Evolutionary conservation across 139 green algal species (phyloP), one percentile per base, ranked within the genome.

Genomic region (Nannochloris sp.): DNA sequence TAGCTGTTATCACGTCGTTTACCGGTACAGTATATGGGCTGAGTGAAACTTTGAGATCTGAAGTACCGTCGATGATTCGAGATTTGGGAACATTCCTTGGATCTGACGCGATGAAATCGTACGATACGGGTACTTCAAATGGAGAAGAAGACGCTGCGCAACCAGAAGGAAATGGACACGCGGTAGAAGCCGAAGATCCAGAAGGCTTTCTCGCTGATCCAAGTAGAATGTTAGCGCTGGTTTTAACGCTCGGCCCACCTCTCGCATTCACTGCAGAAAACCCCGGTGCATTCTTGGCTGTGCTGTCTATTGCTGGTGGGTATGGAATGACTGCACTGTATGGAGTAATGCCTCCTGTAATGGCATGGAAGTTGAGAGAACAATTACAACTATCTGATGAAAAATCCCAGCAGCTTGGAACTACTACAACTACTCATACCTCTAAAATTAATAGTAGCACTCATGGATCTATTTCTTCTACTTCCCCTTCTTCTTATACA

Each of bases 1-100:
- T 87, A 23, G 85, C 85, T 24, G 62, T 90, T 24, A 54, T 34
- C 24, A 91, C 85, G n/a, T 83, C 69, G 33, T 87, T 87, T 69
- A 80, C 89, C 19, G 82, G 81, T n/a, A 87, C 74, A 59, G 55
- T 44, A 10, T 64, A 90, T 12, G 67, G 69, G 6, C 35, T 87
- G 0, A 72, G 68, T 1, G 69, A 80, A 19, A 83, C 78, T 39
- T 29, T 85, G 31, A 59, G 54, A 45, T 31, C 66, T 8, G 71
- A 81, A 51, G 37, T 79, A 34, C 59, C 64, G 0, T 60, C 64
- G 8, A 51, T 77, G 25, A 30, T 72, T 38, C 31, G 23, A 3
- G 61, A 69, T 34, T 31, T 35, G 6, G 14, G 24, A 30, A 60
- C 47, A 36, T 46, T 46, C 45, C 29, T 70, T 36, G 39, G 38